Evolutionary conservation across 805 yeast genomes (phyloP).

Genomic region (Wickerhamomyces subpelliculosus): DNA sequence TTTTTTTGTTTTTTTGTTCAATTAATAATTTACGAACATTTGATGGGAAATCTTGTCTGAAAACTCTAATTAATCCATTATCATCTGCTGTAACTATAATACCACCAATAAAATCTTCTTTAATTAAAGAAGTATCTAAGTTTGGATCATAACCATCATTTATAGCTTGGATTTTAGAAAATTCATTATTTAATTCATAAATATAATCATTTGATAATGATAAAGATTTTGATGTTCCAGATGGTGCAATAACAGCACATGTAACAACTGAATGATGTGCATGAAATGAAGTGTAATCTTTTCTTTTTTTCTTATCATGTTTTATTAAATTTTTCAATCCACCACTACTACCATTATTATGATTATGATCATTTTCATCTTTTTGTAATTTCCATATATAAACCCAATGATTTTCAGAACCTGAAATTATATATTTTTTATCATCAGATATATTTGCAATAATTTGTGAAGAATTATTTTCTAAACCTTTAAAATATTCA

Average conservation of each 20-base stretch:
- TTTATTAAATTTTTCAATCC: constrained; percentile 9
- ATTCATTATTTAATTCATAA: constrained; percentile 46
- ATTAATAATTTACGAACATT: constrained; percentile 31
- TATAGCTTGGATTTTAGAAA: constrained; percentile 12
- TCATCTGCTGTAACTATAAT: constrained; percentile 76
- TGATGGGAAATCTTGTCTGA: constrained; percentile 72
- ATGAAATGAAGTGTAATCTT: constrained; percentile 63
- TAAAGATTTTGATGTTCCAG: constrained; percentile 52
- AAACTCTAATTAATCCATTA: constrained; percentile 65
- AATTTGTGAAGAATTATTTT: constrained; percentile 66
- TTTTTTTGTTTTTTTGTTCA: constrained; percentile 8
- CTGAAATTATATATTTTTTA: constrained; percentile 53
- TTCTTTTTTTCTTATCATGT: constrained; percentile 36
- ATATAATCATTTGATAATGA: constrained; percentile 75
- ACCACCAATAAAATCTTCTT: constrained; percentile 27
- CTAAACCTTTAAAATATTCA: constrained; percentile 65
- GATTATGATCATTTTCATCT: constrained; percentile 10
- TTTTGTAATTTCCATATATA: constrained; percentile 64
- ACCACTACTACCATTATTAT: constrained; percentile 7
- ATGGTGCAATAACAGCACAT: constrained; percentile 73
- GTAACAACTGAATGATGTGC: constrained; percentile 73
- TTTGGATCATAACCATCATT: constrained; percentile 7
- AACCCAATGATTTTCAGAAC: constrained; percentile 84
- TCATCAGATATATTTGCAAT: constrained; percentile 59
- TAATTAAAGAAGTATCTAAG: constrained; percentile 14